A percentile compares a stretch with the other conserved stretches of the same genome.
phyloP scores from a whole-genome alignment of 176 grass and related monocot genomes.

The Luzula sylvatica region DNA sequence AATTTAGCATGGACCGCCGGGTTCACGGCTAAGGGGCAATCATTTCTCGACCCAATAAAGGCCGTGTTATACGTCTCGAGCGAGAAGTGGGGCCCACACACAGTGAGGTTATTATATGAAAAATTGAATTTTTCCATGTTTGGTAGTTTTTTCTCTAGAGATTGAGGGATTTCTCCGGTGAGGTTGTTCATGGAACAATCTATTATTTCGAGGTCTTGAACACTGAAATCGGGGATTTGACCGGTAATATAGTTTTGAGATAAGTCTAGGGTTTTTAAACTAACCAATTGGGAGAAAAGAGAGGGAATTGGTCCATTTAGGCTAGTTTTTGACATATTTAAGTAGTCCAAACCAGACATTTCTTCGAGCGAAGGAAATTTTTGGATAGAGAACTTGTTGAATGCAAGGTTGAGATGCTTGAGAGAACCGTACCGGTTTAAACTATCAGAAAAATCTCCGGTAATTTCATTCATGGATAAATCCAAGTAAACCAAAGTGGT shows the following conservation, averaged over 20 bases:
- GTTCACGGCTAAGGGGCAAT: conserved; percentile 92
- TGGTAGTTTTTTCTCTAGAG: conserved; percentile 49
- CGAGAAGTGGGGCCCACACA: conserved; percentile 62
- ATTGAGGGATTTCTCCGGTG: conserved; percentile 67
- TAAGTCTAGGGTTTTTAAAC: conserved; percentile 71
- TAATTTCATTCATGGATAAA: conserved; percentile 62
- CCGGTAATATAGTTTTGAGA: conserved; percentile 65
- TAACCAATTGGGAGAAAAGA: conserved; percentile 32
- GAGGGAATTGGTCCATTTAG: conserved; percentile 45
- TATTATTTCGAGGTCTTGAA: conserved; percentile 31
- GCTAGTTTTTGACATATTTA: conserved; percentile 80
- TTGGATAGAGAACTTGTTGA: conserved; percentile 44
- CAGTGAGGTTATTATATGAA: conserved; percentile 95
- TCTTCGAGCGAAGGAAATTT: conserved; percentile 29
- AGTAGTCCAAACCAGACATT: conserved; percentile 53
- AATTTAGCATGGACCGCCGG: conserved; percentile 37
- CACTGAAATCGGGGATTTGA: conserved; percentile 54
- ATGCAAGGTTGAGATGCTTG: conserved; percentile 80
- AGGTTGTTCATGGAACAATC: conserved; percentile 92
- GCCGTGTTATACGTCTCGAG: conserved; percentile 37
- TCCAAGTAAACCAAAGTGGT: conserved; percentile 70
- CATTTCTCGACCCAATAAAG: conserved; percentile 59
- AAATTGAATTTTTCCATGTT: conserved; percentile 71
- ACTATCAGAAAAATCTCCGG: conserved; percentile 35
- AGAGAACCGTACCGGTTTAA: conserved; percentile 24